Conservation (phyloP, 2,329 filamentous ascomycete genomes). For the Orbilia ellipsospora region DNA sequence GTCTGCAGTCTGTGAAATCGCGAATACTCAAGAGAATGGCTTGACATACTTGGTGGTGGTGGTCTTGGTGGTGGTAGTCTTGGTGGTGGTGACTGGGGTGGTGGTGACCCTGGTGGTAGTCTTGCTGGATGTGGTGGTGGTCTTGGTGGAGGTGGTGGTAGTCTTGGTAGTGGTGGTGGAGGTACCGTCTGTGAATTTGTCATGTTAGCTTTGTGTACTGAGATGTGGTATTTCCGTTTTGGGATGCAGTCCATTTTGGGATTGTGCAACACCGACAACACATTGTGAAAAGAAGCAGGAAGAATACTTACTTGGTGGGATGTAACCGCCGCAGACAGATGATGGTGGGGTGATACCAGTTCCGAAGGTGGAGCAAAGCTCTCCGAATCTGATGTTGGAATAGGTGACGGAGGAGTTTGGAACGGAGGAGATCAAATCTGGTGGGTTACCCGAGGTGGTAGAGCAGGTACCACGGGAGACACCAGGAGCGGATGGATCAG, state of each 20-base stretch:
- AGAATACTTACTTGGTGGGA: constrained; percentile 39
- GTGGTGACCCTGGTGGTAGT: constrained; percentile 11
- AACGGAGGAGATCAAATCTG: constrained; percentile 65
- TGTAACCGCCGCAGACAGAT: constrained; percentile 33
- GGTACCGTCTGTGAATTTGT: no score
- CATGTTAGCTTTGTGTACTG: no score
- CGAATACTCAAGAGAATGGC: no score
- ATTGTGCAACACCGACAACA: no score
- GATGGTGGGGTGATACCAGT: constrained; percentile 44
- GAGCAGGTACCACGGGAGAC: constrained; percentile 69
- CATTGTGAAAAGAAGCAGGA: not conserved
- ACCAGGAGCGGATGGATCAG: constrained; percentile 64
- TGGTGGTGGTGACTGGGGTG: constrained; percentile 24
- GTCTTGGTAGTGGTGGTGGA: constrained; percentile 17
- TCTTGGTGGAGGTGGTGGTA: constrained; percentile 12
- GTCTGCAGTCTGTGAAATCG: no score
- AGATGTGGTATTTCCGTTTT: no score
- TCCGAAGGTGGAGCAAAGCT: constrained; percentile 68
- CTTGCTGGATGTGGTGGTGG: constrained; percentile 18
- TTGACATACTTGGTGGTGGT: no score
- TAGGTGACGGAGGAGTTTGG: constrained; percentile 68
- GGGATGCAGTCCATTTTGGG: no score
- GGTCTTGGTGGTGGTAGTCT: constrained; percentile 7
- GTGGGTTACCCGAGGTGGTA: constrained; percentile 67
- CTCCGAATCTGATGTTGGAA: constrained; percentile 72